Evolutionary conservation across 257 asterid genomes (phyloP).

Genomic region (Solanum etuberosum): DNA sequence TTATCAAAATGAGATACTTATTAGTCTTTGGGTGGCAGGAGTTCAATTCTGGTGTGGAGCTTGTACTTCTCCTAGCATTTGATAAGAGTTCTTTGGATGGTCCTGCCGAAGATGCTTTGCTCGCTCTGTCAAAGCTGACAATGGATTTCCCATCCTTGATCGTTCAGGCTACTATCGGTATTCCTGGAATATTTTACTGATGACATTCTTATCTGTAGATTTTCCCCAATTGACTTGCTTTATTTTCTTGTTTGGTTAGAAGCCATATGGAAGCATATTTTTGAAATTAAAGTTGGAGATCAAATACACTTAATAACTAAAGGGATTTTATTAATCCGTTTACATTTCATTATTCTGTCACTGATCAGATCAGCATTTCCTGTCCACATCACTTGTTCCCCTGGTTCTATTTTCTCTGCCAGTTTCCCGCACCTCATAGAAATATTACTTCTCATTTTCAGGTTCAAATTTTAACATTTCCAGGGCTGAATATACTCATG

Average conservation of each 20-base stretch:
- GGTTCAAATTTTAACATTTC: constrained; percentile 32
- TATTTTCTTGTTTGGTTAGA: neutral
- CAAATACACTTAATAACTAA: neutral
- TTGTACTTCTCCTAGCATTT: constrained; percentile 53
- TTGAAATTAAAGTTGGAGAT: neutral
- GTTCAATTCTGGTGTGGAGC: constrained; percentile 69
- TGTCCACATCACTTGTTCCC: neutral
- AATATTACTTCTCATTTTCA: constrained; percentile 7
- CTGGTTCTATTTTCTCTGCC: neutral
- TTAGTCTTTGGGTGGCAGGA: constrained; percentile 41
- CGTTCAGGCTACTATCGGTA: constrained; percentile 73
- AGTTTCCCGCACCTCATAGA: neutral
- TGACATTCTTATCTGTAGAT: neutral
- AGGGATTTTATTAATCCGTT: neutral
- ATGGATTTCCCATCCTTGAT: constrained; percentile 58
- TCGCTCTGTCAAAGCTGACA: constrained; percentile 38
- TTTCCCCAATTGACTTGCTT: neutral
- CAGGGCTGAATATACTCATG: constrained; percentile 53
- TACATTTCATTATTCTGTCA: neutral
- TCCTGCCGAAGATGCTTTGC: constrained; percentile 56
- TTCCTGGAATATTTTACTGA: neutral
- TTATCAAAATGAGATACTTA: neutral
- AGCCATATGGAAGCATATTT: neutral
- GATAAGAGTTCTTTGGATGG: constrained; percentile 34
- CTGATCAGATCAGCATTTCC: neutral